Evolutionary conservation across 1,284 basidiomycete genomes (phyloP), one percentile per base, ranked within the genome.

Genomic region (Gomphus bonarii): DNA sequence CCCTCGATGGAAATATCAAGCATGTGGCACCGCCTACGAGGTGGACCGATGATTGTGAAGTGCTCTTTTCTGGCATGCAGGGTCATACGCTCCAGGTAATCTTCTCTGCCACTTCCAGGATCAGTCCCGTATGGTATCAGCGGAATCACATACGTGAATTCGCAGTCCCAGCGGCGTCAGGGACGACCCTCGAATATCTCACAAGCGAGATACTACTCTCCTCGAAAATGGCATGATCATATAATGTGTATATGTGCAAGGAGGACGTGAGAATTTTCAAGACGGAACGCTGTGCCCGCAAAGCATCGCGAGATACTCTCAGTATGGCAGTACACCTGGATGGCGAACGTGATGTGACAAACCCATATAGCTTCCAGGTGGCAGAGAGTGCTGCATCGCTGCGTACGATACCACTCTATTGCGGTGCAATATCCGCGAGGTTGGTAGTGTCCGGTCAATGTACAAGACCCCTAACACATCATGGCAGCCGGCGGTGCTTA

Each of bases 171-270:
- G 43, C 25, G 54, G 20, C 35, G 25, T 73, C 75, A 12, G 68
- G 76, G 16, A 69, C 72, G 12, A 50, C 64, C 16, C 66, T 35
- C 62, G 61, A 28, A 61, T 42, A 22, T 22, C 49, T 16, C 59
- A 60, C n/a, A 59, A 61, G 48, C 81, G 87, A 18, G 85, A 91
- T 57, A 77, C 88, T 3, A 90, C 88, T 0, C 71, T 92, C 11
- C 76, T 93, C 14, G 85, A 91, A 67, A 91, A 88, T 63, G 89
- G 88, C 8, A 83, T 92, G 78, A 86, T 91, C 50, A 83, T 92
- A 8, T 89, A 93, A 64, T 85, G 88, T 91, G 47, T 80, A 91
- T 68, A 80, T 92, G n/a, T 80, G 82, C 46, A 82, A 77, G 61
- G 90, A 91, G 68, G 88, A 88, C 67, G 28, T 28, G 11, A 46